Conservation (phyloP, 2,329 filamentous ascomycete genomes). For the Xylaria polymorpha region DNA sequence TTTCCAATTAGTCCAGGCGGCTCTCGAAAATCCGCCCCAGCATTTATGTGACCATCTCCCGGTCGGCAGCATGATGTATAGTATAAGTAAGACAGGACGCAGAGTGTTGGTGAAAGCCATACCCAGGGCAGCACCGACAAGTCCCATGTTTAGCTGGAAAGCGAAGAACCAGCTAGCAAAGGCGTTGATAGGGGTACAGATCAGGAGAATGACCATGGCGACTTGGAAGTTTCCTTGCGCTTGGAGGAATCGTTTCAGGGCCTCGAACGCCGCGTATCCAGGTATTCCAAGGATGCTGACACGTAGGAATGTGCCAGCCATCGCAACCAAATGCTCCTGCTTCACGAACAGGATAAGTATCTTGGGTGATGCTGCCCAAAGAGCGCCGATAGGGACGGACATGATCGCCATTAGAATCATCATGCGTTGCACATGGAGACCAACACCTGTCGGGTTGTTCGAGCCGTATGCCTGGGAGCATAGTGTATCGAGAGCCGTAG, state of each 20-base stretch:
- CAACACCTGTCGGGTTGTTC: conserved; percentile 60
- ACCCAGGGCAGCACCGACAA: conserved; percentile 63
- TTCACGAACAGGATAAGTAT: conserved; percentile 59
- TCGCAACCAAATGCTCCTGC: conserved; percentile 58
- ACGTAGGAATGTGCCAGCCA: conserved; percentile 61
- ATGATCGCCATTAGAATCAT: conserved; percentile 60
- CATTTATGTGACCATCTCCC: conserved; percentile 56
- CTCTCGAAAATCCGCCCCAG: conserved; percentile 57
- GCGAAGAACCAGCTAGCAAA: conserved; percentile 63
- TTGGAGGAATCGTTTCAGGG: conserved; percentile 65
- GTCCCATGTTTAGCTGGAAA: conserved; percentile 56
- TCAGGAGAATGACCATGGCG: conserved; percentile 56
- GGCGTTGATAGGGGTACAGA: conserved; percentile 62
- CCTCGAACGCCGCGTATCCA: conserved; percentile 66
- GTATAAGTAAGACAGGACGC: conserved; percentile 59
- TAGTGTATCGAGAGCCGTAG: conserved; percentile 63
- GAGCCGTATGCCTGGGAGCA: conserved; percentile 65
- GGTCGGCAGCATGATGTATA: conserved; percentile 57
- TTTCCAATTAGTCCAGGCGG: conserved; percentile 54
- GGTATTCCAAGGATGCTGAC: conserved; percentile 62
- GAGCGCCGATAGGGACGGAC: conserved; percentile 59
- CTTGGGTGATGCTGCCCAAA: conserved; percentile 62
- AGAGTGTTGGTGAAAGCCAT: conserved; percentile 62
- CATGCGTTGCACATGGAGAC: conserved; percentile 65
- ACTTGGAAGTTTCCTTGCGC: conserved; percentile 65